Percentiles rank a stretch among this genome's conserved stretches.
phyloP scores from a whole-genome alignment of 495 filamentous ascomycete species.

The Oleoguttula mirabilis region DNA sequence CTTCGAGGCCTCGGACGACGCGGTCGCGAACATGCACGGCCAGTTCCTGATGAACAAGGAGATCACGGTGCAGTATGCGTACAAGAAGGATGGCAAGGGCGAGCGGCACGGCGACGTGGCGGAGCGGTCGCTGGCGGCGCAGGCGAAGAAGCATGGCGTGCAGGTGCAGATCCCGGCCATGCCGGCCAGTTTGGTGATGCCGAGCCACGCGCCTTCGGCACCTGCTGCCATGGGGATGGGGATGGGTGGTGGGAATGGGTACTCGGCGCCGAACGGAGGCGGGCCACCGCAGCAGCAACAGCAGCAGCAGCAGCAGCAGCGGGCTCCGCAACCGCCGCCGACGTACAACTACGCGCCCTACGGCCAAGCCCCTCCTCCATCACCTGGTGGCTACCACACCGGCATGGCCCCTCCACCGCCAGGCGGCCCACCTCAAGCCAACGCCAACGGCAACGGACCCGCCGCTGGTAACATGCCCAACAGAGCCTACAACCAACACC shows the following conservation, averaged over 20 bases:
- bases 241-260: not conserved
- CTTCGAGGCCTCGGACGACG: constrained; percentile 90
- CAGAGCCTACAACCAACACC: constrained; percentile 5
- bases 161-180: constrained; percentile 49
- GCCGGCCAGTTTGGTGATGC: constrained; percentile 33
- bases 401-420: constrained; percentile 25
- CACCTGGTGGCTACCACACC: constrained; percentile 66
- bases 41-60: constrained; percentile 97
- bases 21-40: constrained; percentile 85
- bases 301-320: not conserved
- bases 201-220: constrained; percentile 31
- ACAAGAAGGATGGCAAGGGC: constrained; percentile 98
- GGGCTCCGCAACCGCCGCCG: constrained; percentile 13
- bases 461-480: not conserved
- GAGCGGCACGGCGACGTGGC: constrained; percentile 92
- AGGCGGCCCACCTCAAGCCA: constrained; percentile 30
- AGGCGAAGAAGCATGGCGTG: constrained; percentile 91
- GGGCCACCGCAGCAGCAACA: constrained; percentile 17
- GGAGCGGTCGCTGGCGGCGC: constrained; percentile 80
- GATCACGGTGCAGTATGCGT: constrained; percentile 91
- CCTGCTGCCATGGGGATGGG: constrained; percentile 32
- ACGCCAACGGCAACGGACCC: constrained; percentile 44
- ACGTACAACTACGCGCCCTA: constrained; percentile 2
- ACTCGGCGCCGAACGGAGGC: constrained; percentile 35
- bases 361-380: constrained; percentile 17